Evolutionary conservation across 768 basidiomycete genomes (phyloP).

Genomic region (Tubosaeta sp.): DNA sequence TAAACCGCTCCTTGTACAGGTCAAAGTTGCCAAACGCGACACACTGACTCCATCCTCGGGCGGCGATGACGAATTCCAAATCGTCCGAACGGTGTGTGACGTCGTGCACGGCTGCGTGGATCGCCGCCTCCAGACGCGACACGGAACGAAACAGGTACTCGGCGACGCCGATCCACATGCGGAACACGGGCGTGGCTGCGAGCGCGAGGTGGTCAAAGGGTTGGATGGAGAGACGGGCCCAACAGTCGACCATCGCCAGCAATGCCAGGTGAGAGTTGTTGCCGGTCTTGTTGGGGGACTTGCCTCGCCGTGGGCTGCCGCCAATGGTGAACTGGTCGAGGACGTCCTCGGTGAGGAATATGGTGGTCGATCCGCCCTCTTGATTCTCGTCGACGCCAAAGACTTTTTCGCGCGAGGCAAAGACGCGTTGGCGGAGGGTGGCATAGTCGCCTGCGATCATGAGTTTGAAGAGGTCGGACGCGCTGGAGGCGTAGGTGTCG

Average conservation of each 20-base stretch:
- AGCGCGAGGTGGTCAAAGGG: slow-evolving; percentile 90
- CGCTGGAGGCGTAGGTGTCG: slow-evolving; percentile 81
- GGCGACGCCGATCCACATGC: slow-evolving; percentile 94
- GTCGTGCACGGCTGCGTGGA: slow-evolving; percentile 72
- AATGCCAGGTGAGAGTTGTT: slow-evolving; percentile 91
- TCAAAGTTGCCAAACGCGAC: slow-evolving; percentile 92
- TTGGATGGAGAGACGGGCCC: slow-evolving; percentile 82
- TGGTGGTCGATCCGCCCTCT: slow-evolving; percentile 42
- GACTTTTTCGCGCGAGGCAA: slow-evolving; percentile 68
- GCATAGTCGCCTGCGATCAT: slow-evolving; percentile 66
- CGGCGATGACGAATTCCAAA: slow-evolving; percentile 90
- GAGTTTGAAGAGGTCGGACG: slow-evolving; percentile 90
- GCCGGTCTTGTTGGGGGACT: slow-evolving; percentile 17
- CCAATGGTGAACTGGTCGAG: slow-evolving; percentile 90
- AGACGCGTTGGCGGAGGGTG: slow-evolving; percentile 65
- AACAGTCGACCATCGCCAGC: slow-evolving; percentile 98
- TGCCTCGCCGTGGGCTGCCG: slow-evolving; percentile 20
- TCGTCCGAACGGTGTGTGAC: slow-evolving; percentile 83
- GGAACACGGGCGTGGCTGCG: slow-evolving; percentile 94
- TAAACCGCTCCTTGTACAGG: slow-evolving; percentile 76
- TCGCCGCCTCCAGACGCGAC: slow-evolving; percentile 58
- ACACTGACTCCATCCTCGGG: slow-evolving; percentile 94
- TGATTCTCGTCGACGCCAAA: slow-evolving; percentile 50
- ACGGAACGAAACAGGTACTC: slow-evolving; percentile 87
- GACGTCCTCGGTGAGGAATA: slow-evolving; percentile 79